phyloP scores from a whole-genome alignment of 169 alveolate genomes.

The Ichthyophthirius multifiliis region DNA sequence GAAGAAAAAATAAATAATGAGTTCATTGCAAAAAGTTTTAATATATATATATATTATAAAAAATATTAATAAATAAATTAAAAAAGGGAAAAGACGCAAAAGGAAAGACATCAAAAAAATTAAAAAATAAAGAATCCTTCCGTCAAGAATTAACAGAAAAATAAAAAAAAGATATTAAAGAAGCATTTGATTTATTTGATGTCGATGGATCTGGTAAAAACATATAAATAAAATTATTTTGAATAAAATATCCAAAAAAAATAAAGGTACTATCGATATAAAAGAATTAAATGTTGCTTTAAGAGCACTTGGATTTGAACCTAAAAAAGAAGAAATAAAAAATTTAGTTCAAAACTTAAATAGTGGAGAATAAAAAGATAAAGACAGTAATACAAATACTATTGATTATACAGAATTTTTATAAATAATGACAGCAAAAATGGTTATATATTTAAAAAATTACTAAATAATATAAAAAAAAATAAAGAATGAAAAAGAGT shows the following conservation, averaged over 20 bases:
- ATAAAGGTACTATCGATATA: conserved; percentile 78
- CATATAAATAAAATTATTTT: background rate
- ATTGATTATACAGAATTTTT: conserved; percentile 86
- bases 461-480: background rate
- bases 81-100: conserved; percentile 13
- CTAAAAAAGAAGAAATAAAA: conserved; percentile 83
- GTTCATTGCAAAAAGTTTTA: too few relatives aligned
- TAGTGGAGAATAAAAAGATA: conserved; percentile 55
- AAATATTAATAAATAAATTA: too few relatives aligned
- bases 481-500: conserved; percentile 47
- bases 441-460: conserved; percentile 17
- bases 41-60: too few relatives aligned
- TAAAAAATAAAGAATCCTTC: conserved; percentile 54
- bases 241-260: background rate
- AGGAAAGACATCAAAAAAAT: conserved; percentile 43
- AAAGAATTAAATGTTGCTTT: conserved; percentile 88
- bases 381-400: conserved; percentile 76
- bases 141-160: conserved; percentile 82
- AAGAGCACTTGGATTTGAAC: conserved; percentile 89
- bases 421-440: conserved; percentile 78
- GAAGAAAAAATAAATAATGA: too few relatives aligned
- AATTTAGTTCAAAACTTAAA: conserved; percentile 65
- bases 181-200: conserved; percentile 98
- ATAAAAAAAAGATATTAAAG: conserved; percentile 93
- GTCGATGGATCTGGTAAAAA: conserved; percentile 94